Percentiles rank a stretch among this genome's conserved stretches.
These are phyloP conservation scores for Elsinoe australis DNA, from an alignment of 2,329 filamentous ascomycete species.

Conservation along the genomic window DNA sequence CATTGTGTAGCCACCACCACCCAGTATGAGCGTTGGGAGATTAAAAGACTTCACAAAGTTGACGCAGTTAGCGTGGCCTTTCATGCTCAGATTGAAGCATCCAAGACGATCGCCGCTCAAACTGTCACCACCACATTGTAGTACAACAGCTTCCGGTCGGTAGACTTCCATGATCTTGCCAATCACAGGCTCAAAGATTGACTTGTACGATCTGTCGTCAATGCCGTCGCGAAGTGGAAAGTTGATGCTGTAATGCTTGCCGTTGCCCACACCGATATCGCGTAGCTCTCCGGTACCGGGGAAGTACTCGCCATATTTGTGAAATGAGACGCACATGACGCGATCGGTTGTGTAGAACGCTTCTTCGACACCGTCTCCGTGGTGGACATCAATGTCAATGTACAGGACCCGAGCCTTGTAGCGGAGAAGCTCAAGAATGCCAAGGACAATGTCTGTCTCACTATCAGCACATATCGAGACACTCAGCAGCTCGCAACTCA, in stretches of 20 bases:
- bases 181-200: constrained; percentile 61
- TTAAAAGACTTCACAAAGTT: constrained; percentile 62
- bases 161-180: constrained; percentile 63
- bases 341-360: constrained; percentile 65
- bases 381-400: constrained; percentile 61
- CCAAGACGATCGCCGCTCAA: constrained; percentile 59
- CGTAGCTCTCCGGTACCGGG: constrained; percentile 61
- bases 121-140: constrained; percentile 62
- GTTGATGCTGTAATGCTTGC: constrained; percentile 62
- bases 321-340: constrained; percentile 65
- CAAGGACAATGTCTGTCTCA: constrained; percentile 55
- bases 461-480: constrained; percentile 3
- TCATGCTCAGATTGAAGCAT: constrained; percentile 65
- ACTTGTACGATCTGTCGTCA: constrained; percentile 57
- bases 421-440: constrained; percentile 56
- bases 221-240: constrained; percentile 63
- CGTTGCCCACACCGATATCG: constrained; percentile 59
- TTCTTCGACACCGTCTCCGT: constrained; percentile 62
- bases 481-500: constrained; percentile 21
- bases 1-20: constrained; percentile 64
- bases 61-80: constrained; percentile 62
- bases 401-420: constrained; percentile 59
- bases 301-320: constrained; percentile 68
- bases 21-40: constrained; percentile 57
- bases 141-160: constrained; percentile 57